Conservation (phyloP, 2,329 filamentous ascomycete species). For the Colletotrichum siamense region DNA sequence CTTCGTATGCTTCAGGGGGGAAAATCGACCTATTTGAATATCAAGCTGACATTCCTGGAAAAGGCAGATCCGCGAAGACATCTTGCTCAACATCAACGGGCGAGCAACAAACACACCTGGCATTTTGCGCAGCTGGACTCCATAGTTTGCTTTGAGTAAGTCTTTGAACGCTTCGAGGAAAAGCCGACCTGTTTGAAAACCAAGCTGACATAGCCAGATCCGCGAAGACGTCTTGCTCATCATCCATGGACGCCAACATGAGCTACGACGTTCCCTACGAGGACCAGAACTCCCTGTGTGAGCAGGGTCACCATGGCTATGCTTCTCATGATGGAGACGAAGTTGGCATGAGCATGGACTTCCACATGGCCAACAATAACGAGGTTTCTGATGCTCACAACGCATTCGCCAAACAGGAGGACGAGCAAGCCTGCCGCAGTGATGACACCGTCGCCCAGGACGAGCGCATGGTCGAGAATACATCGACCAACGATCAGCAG, state of each 20-base stretch:
- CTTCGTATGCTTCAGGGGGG: neutral
- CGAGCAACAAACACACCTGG: too few relatives aligned
- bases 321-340: neutral
- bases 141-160: neutral
- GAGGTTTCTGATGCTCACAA: neutral
- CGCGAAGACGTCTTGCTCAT: neutral
- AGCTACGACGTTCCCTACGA: neutral
- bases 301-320: neutral
- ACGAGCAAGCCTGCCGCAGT: fast-evolving
- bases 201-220: neutral
- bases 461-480: fast-evolving
- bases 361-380: neutral
- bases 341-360: neutral
- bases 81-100: neutral
- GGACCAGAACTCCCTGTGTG: neutral
- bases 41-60: neutral
- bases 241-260: neutral
- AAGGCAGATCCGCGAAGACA: neutral
- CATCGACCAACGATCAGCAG: neutral
- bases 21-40: neutral
- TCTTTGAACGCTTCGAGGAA: neutral
- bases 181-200: neutral
- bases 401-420: neutral
- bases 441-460: neutral
- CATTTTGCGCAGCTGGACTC: neutral